Conservation (phyloP, 306 rosid genomes). For the Delonix regia region DNA sequence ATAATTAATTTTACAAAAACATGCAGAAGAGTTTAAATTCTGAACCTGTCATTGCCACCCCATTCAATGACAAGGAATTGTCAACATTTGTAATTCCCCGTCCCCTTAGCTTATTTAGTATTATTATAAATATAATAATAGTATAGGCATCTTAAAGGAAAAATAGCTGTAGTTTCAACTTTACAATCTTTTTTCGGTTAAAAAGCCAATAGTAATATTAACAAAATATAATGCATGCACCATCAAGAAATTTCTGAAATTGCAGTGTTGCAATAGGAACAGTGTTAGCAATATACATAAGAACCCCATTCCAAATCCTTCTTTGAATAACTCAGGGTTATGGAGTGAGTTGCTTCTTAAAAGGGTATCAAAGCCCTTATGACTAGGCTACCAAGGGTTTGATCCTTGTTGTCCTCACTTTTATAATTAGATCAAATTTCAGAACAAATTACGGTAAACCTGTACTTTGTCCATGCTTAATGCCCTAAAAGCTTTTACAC, state of each 20-base stretch:
- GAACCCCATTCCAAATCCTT: not conserved
- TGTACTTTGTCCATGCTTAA: not conserved
- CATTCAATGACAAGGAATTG: not conserved
- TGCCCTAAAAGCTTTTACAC: not conserved
- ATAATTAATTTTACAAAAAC: slow-evolving; percentile 23
- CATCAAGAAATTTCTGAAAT: not conserved
- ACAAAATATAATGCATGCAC: not conserved
- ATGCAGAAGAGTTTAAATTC: not conserved
- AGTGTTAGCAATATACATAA: not conserved
- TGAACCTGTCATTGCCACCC: not conserved
- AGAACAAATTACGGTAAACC: not conserved
- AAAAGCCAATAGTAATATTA: not conserved
- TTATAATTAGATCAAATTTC: not conserved
- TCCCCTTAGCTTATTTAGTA: not conserved
- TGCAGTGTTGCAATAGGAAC: not conserved
- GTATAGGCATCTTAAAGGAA: slow-evolving; percentile 15
- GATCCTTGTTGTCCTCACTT: not conserved
- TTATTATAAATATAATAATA: not conserved
- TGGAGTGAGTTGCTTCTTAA: not conserved
- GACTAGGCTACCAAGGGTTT: not conserved
- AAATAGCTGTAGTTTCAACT: not conserved
- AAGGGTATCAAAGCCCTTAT: not conserved
- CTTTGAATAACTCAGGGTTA: not conserved
- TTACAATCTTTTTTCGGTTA: slow-evolving; percentile 16
- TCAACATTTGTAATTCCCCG: not conserved